Evolutionary conservation across 768 basidiomycete species (phyloP), one percentile per base, ranked within the genome.

Genomic region (Mycena vitilis): DNA sequence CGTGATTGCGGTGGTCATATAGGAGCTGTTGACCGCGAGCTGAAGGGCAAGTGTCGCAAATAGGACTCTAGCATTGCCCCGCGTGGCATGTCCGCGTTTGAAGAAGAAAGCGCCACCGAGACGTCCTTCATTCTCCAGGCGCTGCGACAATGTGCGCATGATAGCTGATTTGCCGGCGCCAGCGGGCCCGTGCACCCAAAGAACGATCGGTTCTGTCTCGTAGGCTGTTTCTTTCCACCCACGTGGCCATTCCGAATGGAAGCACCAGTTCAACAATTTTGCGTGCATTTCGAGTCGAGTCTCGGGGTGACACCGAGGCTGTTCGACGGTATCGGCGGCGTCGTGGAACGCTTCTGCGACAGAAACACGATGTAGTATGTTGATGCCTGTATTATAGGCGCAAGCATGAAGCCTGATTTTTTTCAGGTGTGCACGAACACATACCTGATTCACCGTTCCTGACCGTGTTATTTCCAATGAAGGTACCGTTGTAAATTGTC

Each of bases 201-300:
- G 47, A 4, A 48, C 22, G 23, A 2, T 48, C 20, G 15, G 47
- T 22, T 48, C 47, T 4, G 22, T 18, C 15, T 47, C 45, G 15
- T 47, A n/a, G 10, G 4, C 6, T 22, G 10, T 22, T 22, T 22
- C 13, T n/a, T 22, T 10, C 47, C 22, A 10, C 22, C 20, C 47
- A 4, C 8, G 9, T 10, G 30, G 30, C 58, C 58, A 59, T 47
- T 34, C 30, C 18, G 58, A 45, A 47, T 48, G 9, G 5, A 34
- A 20, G 20, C 58, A 59, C 58, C 58, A 59, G 2, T 48, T 59
- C 2, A 12, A 59, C 45, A 59, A 48, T 59, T 18, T 59, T 1
- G 48, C 58, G 30, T 59, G 58, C 58, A 59, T 59, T n/a, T 59
- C 34, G 20, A 59, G 20, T 47, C 58, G 58, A 30, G 58, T 59